A percentile compares a stretch with the other conserved stretches of the same genome.
These are phyloP conservation scores for Raffaelea albimanens DNA, from an alignment of 2,329 filamentous ascomycete species.

Conservation along the genomic window DNA sequence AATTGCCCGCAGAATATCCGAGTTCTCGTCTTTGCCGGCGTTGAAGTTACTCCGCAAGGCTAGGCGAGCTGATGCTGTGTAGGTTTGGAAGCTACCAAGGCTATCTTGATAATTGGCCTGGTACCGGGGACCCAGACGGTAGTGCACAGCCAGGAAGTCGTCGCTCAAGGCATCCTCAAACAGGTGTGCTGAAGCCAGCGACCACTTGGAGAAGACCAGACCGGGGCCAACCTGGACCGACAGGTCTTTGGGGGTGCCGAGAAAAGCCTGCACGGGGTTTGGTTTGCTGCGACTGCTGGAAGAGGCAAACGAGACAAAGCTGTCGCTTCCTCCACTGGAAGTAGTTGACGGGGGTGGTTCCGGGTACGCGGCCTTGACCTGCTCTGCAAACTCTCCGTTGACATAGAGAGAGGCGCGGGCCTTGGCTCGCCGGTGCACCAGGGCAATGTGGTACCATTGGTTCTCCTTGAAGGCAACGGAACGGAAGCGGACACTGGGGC, in stretches of 20 bases:
- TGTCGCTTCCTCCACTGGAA: constrained; percentile 55
- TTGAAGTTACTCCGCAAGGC: constrained; percentile 89
- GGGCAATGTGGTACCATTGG: constrained; percentile 85
- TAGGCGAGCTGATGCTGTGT: constrained; percentile 81
- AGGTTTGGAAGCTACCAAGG: constrained; percentile 91
- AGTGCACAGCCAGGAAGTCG: constrained; percentile 84
- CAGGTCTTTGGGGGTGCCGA: constrained; percentile 85
- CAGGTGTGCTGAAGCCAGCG: constrained; percentile 78
- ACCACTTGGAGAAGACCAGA: constrained; percentile 72
- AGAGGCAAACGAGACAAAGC: constrained; percentile 53
- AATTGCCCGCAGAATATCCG: constrained; percentile 84
- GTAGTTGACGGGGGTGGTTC: constrained; percentile 62
- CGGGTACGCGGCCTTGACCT: constrained; percentile 83
- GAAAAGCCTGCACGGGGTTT: constrained; percentile 76
- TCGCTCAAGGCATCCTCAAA: constrained; percentile 84
- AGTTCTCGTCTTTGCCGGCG: constrained; percentile 80
- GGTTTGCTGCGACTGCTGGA: constrained; percentile 32
- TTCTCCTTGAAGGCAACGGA: constrained; percentile 65
- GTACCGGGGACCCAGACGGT: constrained; percentile 81
- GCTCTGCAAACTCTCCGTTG: constrained; percentile 88
- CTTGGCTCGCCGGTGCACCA: constrained; percentile 75
- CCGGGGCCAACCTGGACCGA: constrained; percentile 66
- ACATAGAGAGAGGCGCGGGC: constrained; percentile 80
- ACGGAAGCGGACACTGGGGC: constrained; percentile 90
- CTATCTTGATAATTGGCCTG: constrained; percentile 96